These are phyloP conservation scores for Turnera subulata DNA, from an alignment of 345 rosid genomes.

Conservation along the genomic window DNA sequence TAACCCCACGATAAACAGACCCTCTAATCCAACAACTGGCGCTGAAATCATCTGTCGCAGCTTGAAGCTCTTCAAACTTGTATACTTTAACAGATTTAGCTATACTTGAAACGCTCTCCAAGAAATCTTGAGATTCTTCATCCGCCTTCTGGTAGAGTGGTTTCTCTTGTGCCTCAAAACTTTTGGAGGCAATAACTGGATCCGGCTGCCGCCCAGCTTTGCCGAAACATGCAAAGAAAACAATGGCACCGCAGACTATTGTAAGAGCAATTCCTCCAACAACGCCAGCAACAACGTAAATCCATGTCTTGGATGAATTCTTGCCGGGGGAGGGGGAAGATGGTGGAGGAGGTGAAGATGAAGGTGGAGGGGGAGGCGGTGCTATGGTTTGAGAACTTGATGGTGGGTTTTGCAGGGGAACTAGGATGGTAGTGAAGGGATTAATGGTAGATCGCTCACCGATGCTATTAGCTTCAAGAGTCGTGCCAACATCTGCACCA, in stretches of 20 bases:
- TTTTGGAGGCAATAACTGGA: conserved; percentile 15
- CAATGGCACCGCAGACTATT: conserved; percentile 15
- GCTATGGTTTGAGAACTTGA: conserved; percentile 23
- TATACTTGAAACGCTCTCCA: conserved; percentile 39
- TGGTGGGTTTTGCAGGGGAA: conserved; percentile 30
- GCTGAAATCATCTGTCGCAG: conserved; percentile 65
- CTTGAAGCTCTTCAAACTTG: conserved; percentile 48
- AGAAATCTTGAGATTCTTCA: conserved; percentile 38
- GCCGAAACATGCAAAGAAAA: conserved; percentile 31
- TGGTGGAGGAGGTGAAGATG: conserved; percentile 23
- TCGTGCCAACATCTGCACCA: conserved; percentile 18
- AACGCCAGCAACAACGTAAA: conserved; percentile 45
- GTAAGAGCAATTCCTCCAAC: conserved; percentile 42
- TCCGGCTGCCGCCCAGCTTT: conserved; percentile 21
- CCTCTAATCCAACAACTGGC: conserved; percentile 44
- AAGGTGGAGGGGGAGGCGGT: conserved; percentile 25
- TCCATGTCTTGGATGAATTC: conserved; percentile 48
- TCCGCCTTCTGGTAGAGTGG: conserved; percentile 32
- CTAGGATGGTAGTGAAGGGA: conserved; percentile 31
- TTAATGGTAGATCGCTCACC: conserved; percentile 1
- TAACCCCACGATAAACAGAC: conserved; percentile 54
- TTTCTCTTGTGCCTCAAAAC: conserved; percentile 36
- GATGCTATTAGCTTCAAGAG: conserved; percentile 28
- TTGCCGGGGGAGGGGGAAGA: conserved; percentile 17
- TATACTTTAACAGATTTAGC: conserved; percentile 58